Conservation (phyloP, 106 monocot species). For the Dioscorea dumetorum region DNA sequence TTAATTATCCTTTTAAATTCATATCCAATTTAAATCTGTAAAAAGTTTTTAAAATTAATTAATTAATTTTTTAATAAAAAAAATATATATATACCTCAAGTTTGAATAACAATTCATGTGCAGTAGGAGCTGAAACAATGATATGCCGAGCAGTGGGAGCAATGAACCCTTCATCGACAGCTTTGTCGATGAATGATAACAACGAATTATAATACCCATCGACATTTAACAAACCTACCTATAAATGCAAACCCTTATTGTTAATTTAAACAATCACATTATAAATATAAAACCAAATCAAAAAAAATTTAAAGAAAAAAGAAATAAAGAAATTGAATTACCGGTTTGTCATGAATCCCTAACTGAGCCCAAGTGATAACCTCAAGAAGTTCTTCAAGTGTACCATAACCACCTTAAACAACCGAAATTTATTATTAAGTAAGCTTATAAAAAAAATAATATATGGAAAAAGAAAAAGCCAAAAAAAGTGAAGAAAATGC, state of each 20-base stretch:
- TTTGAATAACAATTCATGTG: conserved; percentile 23
- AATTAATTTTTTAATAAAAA: not conserved
- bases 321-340: not conserved
- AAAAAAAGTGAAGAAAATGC: no score
- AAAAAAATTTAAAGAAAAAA: no score
- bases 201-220: conserved; percentile 50
- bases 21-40: not conserved
- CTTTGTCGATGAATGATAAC: conserved; percentile 39
- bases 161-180: conserved; percentile 44
- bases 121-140: conserved; percentile 24
- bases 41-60: not conserved
- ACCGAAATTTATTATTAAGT: no score
- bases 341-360: conserved; percentile 37
- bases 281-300: no score
- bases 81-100: conserved; percentile 18
- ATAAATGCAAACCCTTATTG: not conserved
- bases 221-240: conserved; percentile 49
- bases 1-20: not conserved
- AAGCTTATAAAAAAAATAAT: no score
- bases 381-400: conserved; percentile 35
- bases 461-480: no score
- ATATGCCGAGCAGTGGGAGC: conserved; percentile 27
- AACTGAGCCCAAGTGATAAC: conserved; percentile 40
- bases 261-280: no score
- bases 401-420: conserved; percentile 28